Evolutionary conservation across 371 early-diverging fungal genomes (phyloP).

Genomic region (Circinella umbellata): DNA sequence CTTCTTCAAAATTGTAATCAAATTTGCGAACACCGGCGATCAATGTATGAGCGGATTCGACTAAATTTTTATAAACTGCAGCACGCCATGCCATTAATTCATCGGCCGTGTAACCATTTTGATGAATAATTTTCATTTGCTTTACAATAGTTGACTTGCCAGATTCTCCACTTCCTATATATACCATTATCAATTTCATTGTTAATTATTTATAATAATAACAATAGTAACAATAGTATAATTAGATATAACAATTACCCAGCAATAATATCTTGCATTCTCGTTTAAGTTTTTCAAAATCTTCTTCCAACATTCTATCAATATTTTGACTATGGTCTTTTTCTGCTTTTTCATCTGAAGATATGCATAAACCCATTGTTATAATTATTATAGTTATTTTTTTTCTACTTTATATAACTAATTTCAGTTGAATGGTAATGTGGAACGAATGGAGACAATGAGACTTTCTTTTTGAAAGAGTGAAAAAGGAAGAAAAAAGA

Average conservation of each 20-base stretch:
- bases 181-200: background rate
- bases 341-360: slow-evolving; percentile 67
- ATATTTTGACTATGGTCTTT: slow-evolving; percentile 61
- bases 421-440: background rate
- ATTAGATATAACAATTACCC: too few species aligned
- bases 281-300: slow-evolving; percentile 56
- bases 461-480: background rate
- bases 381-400: too few species aligned
- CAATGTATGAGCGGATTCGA: slow-evolving; percentile 74
- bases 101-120: slow-evolving; percentile 80
- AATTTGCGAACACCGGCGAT: slow-evolving; percentile 65
- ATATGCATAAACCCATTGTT: slow-evolving; percentile 74
- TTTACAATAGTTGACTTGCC: slow-evolving; percentile 94
- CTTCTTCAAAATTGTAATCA: slow-evolving; percentile 51
- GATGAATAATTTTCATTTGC: slow-evolving; percentile 94
- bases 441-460: background rate
- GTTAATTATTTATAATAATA: background rate
- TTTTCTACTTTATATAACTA: background rate
- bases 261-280: slow-evolving; percentile 78
- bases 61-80: slow-evolving; percentile 80
- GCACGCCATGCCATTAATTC: slow-evolving; percentile 79
- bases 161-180: slow-evolving; percentile 83
- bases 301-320: slow-evolving; percentile 67
- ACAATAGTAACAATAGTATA: too few species aligned
- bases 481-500: background rate